Percentiles rank a stretch among this genome's conserved stretches.
These are phyloP conservation scores for Didymella lethalis DNA, from an alignment of 2,329 filamentous ascomycete species.

Conservation along the genomic window DNA sequence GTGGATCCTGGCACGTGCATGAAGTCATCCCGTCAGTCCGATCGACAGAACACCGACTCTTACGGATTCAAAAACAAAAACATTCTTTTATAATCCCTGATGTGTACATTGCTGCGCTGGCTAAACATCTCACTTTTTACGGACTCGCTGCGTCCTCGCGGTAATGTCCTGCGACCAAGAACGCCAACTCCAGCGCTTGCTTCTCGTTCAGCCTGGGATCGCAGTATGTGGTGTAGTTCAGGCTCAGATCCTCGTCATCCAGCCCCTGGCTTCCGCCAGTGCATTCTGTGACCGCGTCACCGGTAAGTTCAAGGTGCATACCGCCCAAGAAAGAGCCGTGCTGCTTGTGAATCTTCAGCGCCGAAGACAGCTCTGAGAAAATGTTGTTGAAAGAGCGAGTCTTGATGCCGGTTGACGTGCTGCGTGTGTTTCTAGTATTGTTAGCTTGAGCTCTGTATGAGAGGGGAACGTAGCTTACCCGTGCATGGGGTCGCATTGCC, in stretches of 20 bases:
- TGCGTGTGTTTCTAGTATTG: constrained; percentile 62
- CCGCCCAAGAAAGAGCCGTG: constrained; percentile 88
- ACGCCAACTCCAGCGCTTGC: constrained; percentile 93
- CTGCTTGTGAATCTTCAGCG: constrained; percentile 82
- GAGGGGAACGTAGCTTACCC: constrained; percentile 58
- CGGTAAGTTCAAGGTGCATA: constrained; percentile 93
- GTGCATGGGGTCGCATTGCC: constrained; percentile 99
- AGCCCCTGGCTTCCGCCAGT: constrained; percentile 87
- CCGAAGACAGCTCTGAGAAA: constrained; percentile 83
- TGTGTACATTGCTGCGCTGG: too few relatives aligned
- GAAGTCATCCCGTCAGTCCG: constrained; percentile 8
- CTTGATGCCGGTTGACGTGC: constrained; percentile 81
- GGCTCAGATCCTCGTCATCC: constrained; percentile 84
- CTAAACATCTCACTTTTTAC: neutral
- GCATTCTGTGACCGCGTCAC: constrained; percentile 96
- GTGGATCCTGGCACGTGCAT: constrained; percentile 14
- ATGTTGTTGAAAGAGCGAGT: constrained; percentile 92
- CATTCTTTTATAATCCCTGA: too few relatives aligned
- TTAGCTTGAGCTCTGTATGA: constrained; percentile 18
- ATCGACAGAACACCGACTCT: neutral
- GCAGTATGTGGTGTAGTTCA: constrained; percentile 96
- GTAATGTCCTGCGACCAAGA: constrained; percentile 87
- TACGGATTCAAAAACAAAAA: neutral
- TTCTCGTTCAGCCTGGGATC: constrained; percentile 97
- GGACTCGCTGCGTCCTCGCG: constrained; percentile 52